Evolutionary conservation across 192 early-diverging fungal species (phyloP), one percentile per base, ranked within the genome.

Genomic region (Spizellomyces punctatus): DNA sequence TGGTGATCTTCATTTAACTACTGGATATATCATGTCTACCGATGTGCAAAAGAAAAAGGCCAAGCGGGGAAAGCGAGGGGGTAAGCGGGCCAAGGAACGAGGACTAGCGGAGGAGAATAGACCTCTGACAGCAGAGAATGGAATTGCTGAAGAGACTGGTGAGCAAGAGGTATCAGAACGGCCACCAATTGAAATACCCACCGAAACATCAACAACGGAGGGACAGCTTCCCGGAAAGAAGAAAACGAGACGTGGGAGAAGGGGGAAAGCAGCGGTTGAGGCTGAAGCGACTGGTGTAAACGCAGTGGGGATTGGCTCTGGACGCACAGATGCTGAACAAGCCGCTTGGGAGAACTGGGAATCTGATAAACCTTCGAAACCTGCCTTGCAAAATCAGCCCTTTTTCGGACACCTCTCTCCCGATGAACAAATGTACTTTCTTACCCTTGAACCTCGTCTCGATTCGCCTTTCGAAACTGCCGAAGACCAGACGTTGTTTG

Each of bases 401-500:
- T 75, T 64, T 45, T 75, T 68, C 45, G 62, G 62, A 12, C 36
- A 43, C 6, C 41, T 75, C 44, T 10, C 17, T 21, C 73, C 65
- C 19, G 65, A 67, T 41, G 73, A 75, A 0, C 66, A 63, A 19
- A 43, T 22, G 12, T 82, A 82, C 46, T 79, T 82, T 59, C 44
- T 70, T 10, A 73, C 57, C n/a, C 66, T 82, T 41, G 81, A 79
- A 62, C 76, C 76, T 56, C 63, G 66, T 67, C 48, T 82, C 47
- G 69, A 79, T 19, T 71, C 71, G 12, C 42, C 76, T 14, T 76
- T 76, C 49, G 79, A 75, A 70, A 72, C 72, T 59, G 45, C 66
- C 36, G 81, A 82, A 55, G 74, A 82, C 10, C 78, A 71, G 46
- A 8, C 65, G 5, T 70, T 92, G n/a, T 91, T 95, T 73, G 71